Base-by-base conservation (phyloP, 371 early-diverging fungal species). In the Mucor lusitanicus region DNA sequence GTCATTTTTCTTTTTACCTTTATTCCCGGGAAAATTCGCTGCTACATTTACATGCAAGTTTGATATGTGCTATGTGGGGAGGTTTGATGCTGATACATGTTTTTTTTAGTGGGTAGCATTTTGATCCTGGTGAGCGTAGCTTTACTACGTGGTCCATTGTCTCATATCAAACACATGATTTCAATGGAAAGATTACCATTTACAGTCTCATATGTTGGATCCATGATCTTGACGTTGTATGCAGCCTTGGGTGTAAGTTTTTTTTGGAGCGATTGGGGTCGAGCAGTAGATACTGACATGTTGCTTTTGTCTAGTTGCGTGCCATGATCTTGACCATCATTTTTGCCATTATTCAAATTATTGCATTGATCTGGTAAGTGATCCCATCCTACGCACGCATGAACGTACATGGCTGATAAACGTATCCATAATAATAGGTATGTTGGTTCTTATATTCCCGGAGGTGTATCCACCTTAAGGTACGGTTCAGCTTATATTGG, bases 341-440 rank as follows among this genome's bases (percentile, higher is more conserved):
- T 7, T 83, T 82, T 53, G 83, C 85, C 11, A 73, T 88, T 21
- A 60, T 87, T 53, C 90, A 91, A 71, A 74, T 87, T 12, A 63
- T 88, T 44, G 87, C 89, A 0, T 75, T 91, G 13, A 66, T 87
- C n/a, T 88, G 88, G 80, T 87, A 83, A 70, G 67, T n/a, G 30
- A 32, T 23, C 59, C 12, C 28, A 12, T 54, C n/a, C n/a, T n/a
- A n/a, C n/a, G n/a, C n/a, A n/a, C n/a, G n/a, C n/a, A n/a, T n/a
- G n/a, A n/a, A n/a, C n/a, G n/a, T n/a, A n/a, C n/a, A n/a, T n/a
- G n/a, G n/a, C n/a, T n/a, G n/a, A n/a, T n/a, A n/a, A n/a, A n/a
- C n/a, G n/a, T n/a, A n/a, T n/a, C n/a, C n/a, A n/a, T n/a, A n/a
- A n/a, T n/a, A n/a, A n/a, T 53, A 81, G 81, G 79, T 84, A 84